Percentiles rank a stretch among this genome's conserved stretches.
Evolutionary conservation across 2,329 filamentous ascomycete species (phyloP).

Genomic region (Phialophora chinensis): DNA sequence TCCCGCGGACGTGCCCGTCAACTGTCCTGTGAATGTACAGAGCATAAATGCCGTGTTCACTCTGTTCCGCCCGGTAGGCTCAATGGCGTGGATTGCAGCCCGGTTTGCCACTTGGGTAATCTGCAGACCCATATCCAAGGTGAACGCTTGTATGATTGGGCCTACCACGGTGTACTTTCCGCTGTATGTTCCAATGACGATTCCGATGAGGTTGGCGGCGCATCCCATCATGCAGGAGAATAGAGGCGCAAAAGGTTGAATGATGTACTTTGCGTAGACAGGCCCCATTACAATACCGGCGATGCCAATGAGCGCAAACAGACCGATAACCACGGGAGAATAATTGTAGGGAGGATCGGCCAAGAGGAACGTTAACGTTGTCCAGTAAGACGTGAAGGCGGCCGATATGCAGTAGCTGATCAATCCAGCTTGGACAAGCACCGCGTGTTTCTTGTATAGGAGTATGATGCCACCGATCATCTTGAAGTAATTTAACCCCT

Average conservation of each 20-base stretch:
- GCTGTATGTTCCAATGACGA: constrained; percentile 71
- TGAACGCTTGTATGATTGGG: constrained; percentile 72
- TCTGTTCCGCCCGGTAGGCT: constrained; percentile 73
- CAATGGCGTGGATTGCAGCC: constrained; percentile 71
- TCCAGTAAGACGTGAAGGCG: constrained; percentile 73
- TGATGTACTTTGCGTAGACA: constrained; percentile 71
- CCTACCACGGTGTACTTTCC: constrained; percentile 71
- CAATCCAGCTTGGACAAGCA: constrained; percentile 72
- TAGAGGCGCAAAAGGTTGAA: constrained; percentile 68
- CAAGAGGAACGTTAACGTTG: constrained; percentile 79
- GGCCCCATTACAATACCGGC: constrained; percentile 71
- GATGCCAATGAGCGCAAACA: constrained; percentile 80
- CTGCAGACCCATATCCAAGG: constrained; percentile 74
- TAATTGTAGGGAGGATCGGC: constrained; percentile 73
- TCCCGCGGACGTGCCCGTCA: constrained; percentile 70
- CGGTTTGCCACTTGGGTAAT: constrained; percentile 76
- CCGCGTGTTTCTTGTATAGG: constrained; percentile 69
- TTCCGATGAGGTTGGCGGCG: constrained; percentile 63
- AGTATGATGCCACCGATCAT: constrained; percentile 69
- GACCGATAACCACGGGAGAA: constrained; percentile 70
- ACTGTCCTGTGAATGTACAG: constrained; percentile 73
- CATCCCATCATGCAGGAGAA: constrained; percentile 71
- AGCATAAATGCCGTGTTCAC: constrained; percentile 87
- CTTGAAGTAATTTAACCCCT: constrained; percentile 50
- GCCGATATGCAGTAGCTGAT: constrained; percentile 67